Conservation (phyloP, 2,329 filamentous ascomycete genomes). For the Parascedosporium putredinis region DNA sequence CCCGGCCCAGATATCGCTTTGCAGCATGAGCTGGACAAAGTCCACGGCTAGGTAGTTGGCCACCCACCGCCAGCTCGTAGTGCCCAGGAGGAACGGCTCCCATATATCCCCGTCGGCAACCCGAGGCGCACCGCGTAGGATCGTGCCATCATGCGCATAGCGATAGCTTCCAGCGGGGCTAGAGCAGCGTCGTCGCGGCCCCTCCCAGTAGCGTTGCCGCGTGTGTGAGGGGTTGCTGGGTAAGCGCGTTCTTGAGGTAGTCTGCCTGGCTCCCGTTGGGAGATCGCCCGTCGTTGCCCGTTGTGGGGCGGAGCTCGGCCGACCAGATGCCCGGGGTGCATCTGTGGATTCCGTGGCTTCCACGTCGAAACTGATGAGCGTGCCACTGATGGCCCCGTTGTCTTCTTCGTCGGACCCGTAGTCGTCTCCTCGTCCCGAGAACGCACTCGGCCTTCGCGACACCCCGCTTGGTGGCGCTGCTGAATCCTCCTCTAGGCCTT, state of each 20-base stretch:
- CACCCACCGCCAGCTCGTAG: constrained; percentile 27
- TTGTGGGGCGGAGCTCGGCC: constrained; percentile 45
- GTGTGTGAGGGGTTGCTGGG: constrained; percentile 35
- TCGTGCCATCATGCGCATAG: constrained; percentile 33
- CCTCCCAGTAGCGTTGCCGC: constrained; percentile 37
- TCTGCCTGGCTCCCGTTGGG: constrained; percentile 16
- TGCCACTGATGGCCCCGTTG: constrained; percentile 42
- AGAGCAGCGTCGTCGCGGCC: constrained; percentile 30
- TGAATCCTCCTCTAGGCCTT: neutral
- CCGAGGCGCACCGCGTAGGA: constrained; percentile 28
- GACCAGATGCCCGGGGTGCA: constrained; percentile 45
- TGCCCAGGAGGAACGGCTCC: constrained; percentile 18
- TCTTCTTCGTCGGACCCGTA: constrained; percentile 48
- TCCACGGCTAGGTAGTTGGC: constrained; percentile 37
- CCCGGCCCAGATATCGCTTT: constrained; percentile 34
- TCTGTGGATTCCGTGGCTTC: constrained; percentile 45
- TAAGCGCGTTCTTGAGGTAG: constrained; percentile 40
- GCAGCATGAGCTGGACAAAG: constrained; percentile 31
- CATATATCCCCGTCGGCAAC: constrained; percentile 13
- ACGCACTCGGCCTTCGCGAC: constrained; percentile 4
- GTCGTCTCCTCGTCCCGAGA: constrained; percentile 32
- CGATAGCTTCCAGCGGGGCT: constrained; percentile 35
- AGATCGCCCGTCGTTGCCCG: constrained; percentile 20
- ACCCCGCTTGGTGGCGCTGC: neutral
- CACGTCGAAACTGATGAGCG: constrained; percentile 51